phyloP scores from a whole-genome alignment of 2,329 filamentous ascomycete genomes.

The Hypoxylon sp. region DNA sequence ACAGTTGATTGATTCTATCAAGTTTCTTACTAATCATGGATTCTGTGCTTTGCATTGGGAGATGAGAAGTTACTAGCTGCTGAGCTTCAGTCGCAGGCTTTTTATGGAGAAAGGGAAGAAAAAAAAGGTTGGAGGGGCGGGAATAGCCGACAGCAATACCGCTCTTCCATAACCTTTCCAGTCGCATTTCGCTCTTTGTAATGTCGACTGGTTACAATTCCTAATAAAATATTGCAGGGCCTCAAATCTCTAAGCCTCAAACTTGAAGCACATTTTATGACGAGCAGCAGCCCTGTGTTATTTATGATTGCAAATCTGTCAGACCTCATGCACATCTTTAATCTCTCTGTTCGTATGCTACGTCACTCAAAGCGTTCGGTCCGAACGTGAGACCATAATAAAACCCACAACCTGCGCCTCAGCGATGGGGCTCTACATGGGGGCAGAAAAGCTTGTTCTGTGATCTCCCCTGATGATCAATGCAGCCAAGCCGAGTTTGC shows the following conservation, averaged over 20 bases:
- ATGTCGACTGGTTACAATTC: neutral
- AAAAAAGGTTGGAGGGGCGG: neutral
- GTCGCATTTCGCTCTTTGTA: neutral
- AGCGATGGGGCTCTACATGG: conserved; percentile 28
- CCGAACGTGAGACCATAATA: conserved; percentile 19
- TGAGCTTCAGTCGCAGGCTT: neutral
- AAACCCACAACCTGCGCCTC: conserved; percentile 24
- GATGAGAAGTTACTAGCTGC: neutral
- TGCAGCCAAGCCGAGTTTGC: conserved; percentile 34
- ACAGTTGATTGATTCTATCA: neutral
- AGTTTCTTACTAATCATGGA: neutral
- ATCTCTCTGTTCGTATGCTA: conserved; percentile 35
- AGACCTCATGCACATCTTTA: conserved; percentile 23
- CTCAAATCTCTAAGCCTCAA: conserved; percentile 1
- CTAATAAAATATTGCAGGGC: conserved; percentile 2
- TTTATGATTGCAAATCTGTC: conserved; percentile 15
- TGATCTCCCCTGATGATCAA: conserved; percentile 38
- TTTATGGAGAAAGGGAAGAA: conserved; percentile 5
- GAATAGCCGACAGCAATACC: neutral
- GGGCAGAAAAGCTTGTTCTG: conserved; percentile 40
- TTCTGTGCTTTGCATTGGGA: neutral
- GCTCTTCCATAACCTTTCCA: neutral
- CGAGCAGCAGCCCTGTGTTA: conserved; percentile 2
- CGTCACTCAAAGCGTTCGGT: conserved; percentile 13
- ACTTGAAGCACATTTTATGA: conserved; percentile 15